phyloP scores from a whole-genome alignment of 805 yeast genomes.

The Dipodascus albidus region DNA sequence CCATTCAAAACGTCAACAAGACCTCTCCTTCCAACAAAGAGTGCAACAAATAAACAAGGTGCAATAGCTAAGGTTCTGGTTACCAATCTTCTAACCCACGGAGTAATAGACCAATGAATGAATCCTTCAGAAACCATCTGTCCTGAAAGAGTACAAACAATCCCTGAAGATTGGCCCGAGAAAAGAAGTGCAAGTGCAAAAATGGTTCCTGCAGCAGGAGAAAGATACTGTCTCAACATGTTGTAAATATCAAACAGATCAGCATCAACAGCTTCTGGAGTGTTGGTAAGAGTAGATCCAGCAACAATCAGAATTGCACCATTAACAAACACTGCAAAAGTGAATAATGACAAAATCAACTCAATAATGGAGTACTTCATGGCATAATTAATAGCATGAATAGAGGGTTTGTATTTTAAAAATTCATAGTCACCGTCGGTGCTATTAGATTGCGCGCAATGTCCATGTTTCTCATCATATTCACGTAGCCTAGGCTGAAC shows the following conservation, averaged over 20 bases:
- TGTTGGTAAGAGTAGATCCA: constrained; percentile 65
- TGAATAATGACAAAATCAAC: constrained; percentile 65
- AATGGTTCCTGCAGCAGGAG: constrained; percentile 78
- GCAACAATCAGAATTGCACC: constrained; percentile 85
- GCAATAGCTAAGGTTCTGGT: constrained; percentile 76
- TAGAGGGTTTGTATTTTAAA: constrained; percentile 50
- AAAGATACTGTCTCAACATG: constrained; percentile 54
- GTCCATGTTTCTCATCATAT: constrained; percentile 50
- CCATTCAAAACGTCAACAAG: constrained; percentile 58
- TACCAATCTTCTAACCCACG: constrained; percentile 67
- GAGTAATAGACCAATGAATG: constrained; percentile 65
- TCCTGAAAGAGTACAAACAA: constrained; percentile 87
- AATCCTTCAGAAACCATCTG: constrained; percentile 92
- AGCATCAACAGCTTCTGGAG: constrained; percentile 58
- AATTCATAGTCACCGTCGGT: constrained; percentile 22
- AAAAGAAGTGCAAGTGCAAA: constrained; percentile 83
- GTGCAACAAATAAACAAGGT: constrained; percentile 71
- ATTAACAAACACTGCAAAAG: constrained; percentile 88
- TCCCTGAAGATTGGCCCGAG: constrained; percentile 90
- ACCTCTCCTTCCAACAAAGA: constrained; percentile 71
- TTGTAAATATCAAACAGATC: constrained; percentile 74
- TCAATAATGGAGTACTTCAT: constrained; percentile 79
- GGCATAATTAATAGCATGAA: constrained; percentile 69
- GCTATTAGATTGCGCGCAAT: constrained; percentile 14
- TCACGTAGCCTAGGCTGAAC: constrained; percentile 78